These are phyloP conservation scores for Lumnitzera racemosa DNA, from an alignment of 345 rosid genomes.

Conservation along the genomic window DNA sequence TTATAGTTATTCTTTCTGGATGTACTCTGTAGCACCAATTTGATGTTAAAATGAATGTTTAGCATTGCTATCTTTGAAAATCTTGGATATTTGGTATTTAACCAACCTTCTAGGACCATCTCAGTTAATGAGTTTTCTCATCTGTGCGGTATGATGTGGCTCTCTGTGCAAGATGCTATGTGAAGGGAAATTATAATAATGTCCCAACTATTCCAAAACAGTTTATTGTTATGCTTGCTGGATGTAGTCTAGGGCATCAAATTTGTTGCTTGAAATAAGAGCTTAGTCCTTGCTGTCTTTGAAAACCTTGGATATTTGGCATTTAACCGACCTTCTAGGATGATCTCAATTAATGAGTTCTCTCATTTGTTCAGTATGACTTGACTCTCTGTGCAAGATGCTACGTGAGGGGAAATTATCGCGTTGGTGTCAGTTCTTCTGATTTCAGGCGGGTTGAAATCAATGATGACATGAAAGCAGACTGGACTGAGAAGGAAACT, in stretches of 20 bases:
- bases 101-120: background rate
- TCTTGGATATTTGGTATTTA: background rate
- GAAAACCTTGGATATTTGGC: background rate
- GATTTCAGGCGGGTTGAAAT: conserved; percentile 89
- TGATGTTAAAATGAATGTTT: too few species aligned
- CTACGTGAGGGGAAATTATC: conserved; percentile 79
- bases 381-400: conserved; percentile 91
- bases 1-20: too few species aligned
- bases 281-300: too few species aligned
- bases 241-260: too few species aligned
- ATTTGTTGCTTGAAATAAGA: too few species aligned
- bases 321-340: background rate
- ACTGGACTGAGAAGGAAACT: conserved; percentile 82
- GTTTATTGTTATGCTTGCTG: too few species aligned
- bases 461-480: conserved; percentile 52
- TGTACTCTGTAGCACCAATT: too few species aligned
- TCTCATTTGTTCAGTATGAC: conserved; percentile 42
- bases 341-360: background rate
- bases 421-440: conserved; percentile 64
- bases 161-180: conserved; percentile 93
- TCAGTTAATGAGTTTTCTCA: background rate
- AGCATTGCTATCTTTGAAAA: too few species aligned
- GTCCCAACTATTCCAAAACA: too few species aligned
- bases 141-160: conserved; percentile 61
- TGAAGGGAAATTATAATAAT: conserved; percentile 44